Percentiles rank a stretch among this genome's conserved stretches.
phyloP scores from a whole-genome alignment of 2,329 filamentous ascomycete genomes.

The Fusarium coffeatum region DNA sequence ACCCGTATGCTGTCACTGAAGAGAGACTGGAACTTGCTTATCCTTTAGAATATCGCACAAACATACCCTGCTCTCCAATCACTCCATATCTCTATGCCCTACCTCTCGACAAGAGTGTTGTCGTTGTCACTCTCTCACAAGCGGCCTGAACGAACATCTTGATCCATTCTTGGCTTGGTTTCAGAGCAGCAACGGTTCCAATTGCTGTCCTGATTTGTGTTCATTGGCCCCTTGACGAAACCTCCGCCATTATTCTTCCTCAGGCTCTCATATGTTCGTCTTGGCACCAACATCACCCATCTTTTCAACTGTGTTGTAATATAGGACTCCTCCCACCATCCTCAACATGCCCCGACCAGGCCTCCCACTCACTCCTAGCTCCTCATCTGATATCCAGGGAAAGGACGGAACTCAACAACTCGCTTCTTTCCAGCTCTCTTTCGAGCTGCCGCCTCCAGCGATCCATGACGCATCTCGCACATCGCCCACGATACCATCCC shows the following conservation, averaged over 20 bases:
- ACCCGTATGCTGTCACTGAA: conserved; percentile 5
- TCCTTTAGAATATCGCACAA: conserved; percentile 13
- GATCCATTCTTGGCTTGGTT: not conserved
- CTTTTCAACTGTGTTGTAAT: not conserved
- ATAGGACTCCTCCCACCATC: conserved; percentile 5
- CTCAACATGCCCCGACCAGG: conserved; percentile 50
- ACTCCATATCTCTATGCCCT: not conserved
- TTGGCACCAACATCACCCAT: not conserved
- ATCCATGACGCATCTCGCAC: conserved; percentile 64
- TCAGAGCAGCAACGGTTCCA: not conserved
- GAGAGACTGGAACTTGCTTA: conserved; percentile 26
- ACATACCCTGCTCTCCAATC: conserved; percentile 6
- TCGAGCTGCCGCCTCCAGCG: conserved; percentile 82
- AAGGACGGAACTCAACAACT: conserved; percentile 74
- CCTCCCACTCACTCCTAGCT: conserved; percentile 78
- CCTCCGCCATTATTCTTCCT: not conserved
- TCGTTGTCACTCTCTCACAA: not conserved
- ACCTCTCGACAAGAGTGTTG: not conserved
- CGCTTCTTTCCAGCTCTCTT: conserved; percentile 72
- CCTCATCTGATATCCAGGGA: conserved; percentile 81
- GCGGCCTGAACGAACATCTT: conserved; percentile 1
- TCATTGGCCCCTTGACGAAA: not conserved
- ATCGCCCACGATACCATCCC: conserved; percentile 53
- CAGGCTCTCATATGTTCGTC: not conserved
- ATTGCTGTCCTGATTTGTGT: not conserved